phyloP scores from a whole-genome alignment of 257 asterid genomes.

The Cinchona pubescens region DNA sequence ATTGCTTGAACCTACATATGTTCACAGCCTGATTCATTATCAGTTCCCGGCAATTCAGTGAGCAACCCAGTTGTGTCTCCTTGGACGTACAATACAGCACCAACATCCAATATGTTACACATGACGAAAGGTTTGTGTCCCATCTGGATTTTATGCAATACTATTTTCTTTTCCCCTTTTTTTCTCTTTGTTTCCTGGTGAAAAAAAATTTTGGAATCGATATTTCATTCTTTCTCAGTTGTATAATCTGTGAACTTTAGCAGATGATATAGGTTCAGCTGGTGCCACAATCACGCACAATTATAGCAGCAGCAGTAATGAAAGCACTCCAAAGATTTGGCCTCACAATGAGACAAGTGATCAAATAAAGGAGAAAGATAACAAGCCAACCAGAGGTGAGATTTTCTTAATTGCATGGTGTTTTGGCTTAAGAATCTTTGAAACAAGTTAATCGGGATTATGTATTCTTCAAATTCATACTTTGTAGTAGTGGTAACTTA shows the following conservation, averaged over 20 bases:
- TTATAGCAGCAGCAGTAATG: slow-evolving; percentile 65
- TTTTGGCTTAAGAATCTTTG: not conserved
- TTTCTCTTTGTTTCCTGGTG: not conserved
- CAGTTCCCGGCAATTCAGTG: slow-evolving; percentile 39
- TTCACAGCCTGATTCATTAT: slow-evolving; percentile 40
- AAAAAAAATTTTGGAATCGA: not conserved
- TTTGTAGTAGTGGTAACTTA: not conserved
- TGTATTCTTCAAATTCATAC: not conserved
- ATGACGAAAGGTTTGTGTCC: slow-evolving; percentile 42
- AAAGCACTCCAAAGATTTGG: slow-evolving; percentile 44
- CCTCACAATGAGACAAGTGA: slow-evolving; percentile 30
- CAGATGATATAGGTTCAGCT: slow-evolving; percentile 51
- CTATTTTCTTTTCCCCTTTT: not conserved
- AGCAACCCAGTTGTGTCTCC: slow-evolving; percentile 40
- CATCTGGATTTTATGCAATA: not conserved
- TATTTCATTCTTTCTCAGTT: not conserved
- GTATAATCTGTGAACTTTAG: not conserved
- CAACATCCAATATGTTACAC: slow-evolving; percentile 35
- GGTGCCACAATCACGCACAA: slow-evolving; percentile 31
- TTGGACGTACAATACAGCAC: slow-evolving; percentile 43
- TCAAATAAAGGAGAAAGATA: slow-evolving; percentile 30
- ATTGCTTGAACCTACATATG: slow-evolving; percentile 42
- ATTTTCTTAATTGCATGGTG: not conserved
- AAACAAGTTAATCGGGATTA: not conserved
- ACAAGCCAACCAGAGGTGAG: slow-evolving; percentile 50